phyloP scores from a whole-genome alignment of 352 stramenopile species.

The Phytopythium mirpurense region DNA sequence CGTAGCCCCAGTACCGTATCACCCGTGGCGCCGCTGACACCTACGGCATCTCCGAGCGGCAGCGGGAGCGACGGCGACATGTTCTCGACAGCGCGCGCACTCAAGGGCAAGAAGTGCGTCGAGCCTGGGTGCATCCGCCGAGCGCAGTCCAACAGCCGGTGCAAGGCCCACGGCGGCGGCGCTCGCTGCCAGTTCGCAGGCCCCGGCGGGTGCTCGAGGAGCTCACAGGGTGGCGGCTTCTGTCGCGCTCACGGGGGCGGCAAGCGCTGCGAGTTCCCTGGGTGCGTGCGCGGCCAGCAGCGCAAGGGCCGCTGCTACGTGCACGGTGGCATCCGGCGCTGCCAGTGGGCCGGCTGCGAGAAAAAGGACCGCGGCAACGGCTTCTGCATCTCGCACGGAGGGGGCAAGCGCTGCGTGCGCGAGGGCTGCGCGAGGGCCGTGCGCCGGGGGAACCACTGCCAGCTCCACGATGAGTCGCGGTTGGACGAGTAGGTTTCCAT shows the following conservation, averaged over 20 bases:
- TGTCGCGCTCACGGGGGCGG: slow-evolving; percentile 75
- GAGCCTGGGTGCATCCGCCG: slow-evolving; percentile 50
- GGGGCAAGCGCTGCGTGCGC: slow-evolving; percentile 46
- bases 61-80: slow-evolving; percentile 15
- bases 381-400: slow-evolving; percentile 65
- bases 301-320: slow-evolving; percentile 83
- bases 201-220: slow-evolving; percentile 55
- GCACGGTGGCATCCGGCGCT: slow-evolving; percentile 80
- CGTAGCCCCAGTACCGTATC: slow-evolving; percentile 3
- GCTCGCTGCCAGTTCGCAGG: slow-evolving; percentile 63
- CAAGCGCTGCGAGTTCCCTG: slow-evolving; percentile 74
- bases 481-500: not conserved
- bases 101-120: slow-evolving; percentile 77
- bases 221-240: slow-evolving; percentile 74
- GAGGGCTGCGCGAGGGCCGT: slow-evolving; percentile 45
- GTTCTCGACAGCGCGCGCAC: slow-evolving; percentile 12
- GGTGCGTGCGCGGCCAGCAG: slow-evolving; percentile 67
- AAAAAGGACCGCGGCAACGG: slow-evolving; percentile 85
- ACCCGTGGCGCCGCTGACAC: not conserved
- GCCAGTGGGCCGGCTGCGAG: slow-evolving; percentile 62
- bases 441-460: slow-evolving; percentile 48
- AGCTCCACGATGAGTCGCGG: slow-evolving; percentile 33
- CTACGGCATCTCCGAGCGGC: slow-evolving; percentile 14
- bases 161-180: slow-evolving; percentile 73
- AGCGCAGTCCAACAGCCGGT: slow-evolving; percentile 79